phyloP scores from a whole-genome alignment of 1,284 basidiomycete species.

The Boletus semigastroideus region DNA sequence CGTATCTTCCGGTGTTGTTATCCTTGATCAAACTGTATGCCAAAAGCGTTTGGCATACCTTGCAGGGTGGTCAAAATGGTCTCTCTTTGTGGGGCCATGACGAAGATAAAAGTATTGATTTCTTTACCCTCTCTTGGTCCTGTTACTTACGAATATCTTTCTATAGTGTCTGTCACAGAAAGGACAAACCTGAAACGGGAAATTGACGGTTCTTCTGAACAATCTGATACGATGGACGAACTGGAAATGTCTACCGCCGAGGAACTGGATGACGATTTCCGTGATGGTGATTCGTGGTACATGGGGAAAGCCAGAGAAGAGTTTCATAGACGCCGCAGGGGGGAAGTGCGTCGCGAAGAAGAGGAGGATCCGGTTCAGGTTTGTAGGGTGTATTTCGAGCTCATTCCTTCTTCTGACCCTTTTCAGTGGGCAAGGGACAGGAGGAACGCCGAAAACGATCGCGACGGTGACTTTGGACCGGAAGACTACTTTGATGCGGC shows the following conservation, averaged over 20 bases:
- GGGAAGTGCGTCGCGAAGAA: constrained; percentile 41
- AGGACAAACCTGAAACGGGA: constrained; percentile 23
- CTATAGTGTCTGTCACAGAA: constrained; percentile 27
- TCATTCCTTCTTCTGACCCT: constrained; percentile 4
- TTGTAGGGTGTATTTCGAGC: background rate
- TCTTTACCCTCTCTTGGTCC: background rate
- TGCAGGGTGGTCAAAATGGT: constrained; percentile 67
- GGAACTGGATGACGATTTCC: constrained; percentile 28
- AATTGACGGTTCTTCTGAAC: constrained; percentile 25
- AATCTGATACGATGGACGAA: constrained; percentile 24
- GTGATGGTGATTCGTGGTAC: constrained; percentile 70
- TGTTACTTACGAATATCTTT: constrained; percentile 9
- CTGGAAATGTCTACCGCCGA: constrained; percentile 21
- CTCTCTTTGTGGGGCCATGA: constrained; percentile 60
- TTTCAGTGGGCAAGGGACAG: constrained; percentile 74
- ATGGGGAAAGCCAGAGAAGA: constrained; percentile 77
- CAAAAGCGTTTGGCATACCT: constrained; percentile 80
- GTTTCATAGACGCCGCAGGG: constrained; percentile 53
- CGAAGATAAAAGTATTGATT: constrained; percentile 42
- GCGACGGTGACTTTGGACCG: constrained; percentile 71
- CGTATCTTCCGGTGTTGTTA: constrained; percentile 84
- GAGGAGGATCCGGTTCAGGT: constrained; percentile 76
- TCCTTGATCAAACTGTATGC: constrained; percentile 83
- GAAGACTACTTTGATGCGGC: constrained; percentile 79
- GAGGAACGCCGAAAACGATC: constrained; percentile 66